Evolutionary conservation across 345 rosid genomes (phyloP), one percentile per base, ranked within the genome.

Genomic region (Salix brachista): DNA sequence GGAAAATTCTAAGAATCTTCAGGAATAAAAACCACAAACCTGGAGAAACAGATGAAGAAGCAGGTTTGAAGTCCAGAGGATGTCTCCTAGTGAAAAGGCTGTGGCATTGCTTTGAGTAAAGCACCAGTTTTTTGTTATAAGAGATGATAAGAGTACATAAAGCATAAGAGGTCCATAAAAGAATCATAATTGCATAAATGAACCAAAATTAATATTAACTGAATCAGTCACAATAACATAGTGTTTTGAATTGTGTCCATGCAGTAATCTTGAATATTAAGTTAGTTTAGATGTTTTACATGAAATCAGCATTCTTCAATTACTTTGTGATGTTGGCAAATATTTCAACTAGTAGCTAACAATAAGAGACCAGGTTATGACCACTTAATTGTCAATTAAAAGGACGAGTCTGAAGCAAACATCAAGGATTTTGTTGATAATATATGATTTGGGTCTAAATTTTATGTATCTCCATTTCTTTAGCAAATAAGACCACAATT

Each of bases 31-130:
- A 61, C 39, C 79, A 60, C 88, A 73, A 83, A 86, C 85, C 86
- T 83, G 87, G 82, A 56, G 44, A 41, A 73, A 39, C 78, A 54
- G 65, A 73, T 1, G 71, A 70, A 75, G 85, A 69, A 86, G 85
- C 80, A 78, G 30, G 78, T 80, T 81, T 73, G 72, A 75, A 75
- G 78, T 80, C 84, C 86, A 77, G 77, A 86, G 72, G 70, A 68
- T 80, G 78, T 79, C 77, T 70, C 83, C 80, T 50, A 80, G 56
- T 58, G 68, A 72, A 76, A 68, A 77, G 77, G 79, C 77, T 73
- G 79, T 73, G 39, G 80, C 75, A 70, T n/a, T 77, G 46, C 82
- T 80, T 72, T 74, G 70, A 62, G 77, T 54, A 72, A 73, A 75
- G 36, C 72, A 73, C 79, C 81, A 58, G 30, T 58, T 41, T 41